Percentiles rank a stretch among this genome's conserved stretches.
These are phyloP conservation scores for Ammopiptanthus mongolicus DNA, from an alignment of 306 rosid genomes.

Conservation along the genomic window DNA sequence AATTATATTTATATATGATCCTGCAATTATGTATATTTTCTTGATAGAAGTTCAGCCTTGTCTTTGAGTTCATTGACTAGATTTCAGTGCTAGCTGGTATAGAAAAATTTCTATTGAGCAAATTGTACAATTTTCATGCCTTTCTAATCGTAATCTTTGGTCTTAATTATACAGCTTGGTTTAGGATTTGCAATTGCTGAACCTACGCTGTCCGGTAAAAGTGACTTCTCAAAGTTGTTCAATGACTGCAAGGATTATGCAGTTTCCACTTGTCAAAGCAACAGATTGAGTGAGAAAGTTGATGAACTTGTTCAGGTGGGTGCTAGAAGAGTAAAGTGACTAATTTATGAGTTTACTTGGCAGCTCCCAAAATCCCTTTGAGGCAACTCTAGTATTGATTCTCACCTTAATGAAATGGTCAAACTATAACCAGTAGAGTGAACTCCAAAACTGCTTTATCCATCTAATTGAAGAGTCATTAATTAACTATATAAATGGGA, in stretches of 20 bases:
- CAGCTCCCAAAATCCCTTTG: neutral
- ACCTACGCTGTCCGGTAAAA: constrained; percentile 38
- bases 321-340: neutral
- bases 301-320: constrained; percentile 85
- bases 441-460: neutral
- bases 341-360: constrained; percentile 1
- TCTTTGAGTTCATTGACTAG: neutral
- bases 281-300: constrained; percentile 57
- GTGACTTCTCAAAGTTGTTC: constrained; percentile 62
- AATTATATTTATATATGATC: neutral
- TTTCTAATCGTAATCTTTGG: constrained; percentile 34
- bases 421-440: neutral
- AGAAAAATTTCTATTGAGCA: neutral
- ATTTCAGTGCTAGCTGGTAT: neutral
- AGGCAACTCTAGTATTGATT: neutral
- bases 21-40: neutral
- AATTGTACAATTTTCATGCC: neutral
- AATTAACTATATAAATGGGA: neutral
- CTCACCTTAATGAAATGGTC: neutral
- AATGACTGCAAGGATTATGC: constrained; percentile 77
- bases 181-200: constrained; percentile 76
- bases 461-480: neutral
- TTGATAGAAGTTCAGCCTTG: neutral
- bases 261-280: constrained; percentile 50
- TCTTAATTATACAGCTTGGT: constrained; percentile 69